Conservation (phyloP, 495 filamentous ascomycete species). For the Chaetomium fimeti region DNA sequence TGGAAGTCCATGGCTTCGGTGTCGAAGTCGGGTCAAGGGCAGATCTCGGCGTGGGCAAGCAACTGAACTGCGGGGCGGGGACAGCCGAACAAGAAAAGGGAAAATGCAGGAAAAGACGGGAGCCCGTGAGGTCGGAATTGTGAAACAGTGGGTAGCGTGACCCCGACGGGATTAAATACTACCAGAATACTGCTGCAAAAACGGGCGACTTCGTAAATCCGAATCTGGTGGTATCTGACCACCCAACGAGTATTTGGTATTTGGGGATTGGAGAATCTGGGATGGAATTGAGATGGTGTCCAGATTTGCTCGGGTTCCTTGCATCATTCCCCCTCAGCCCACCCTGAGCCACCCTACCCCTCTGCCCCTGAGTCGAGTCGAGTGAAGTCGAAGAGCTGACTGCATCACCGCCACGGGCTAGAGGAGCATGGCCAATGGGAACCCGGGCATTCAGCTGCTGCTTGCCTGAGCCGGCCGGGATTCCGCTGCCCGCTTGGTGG, state of each 20-base stretch:
- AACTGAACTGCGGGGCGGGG: constrained; percentile 19
- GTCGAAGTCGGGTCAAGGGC: neutral
- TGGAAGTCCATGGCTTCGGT: constrained; percentile 24
- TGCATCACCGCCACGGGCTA: neutral
- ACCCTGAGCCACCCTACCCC: no score
- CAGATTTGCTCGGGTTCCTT: neutral
- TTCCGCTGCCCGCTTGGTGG: constrained; percentile 1
- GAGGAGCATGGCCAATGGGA: constrained; percentile 1
- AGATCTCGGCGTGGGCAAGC: constrained; percentile 1
- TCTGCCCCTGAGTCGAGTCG: neutral
- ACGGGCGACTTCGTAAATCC: neutral
- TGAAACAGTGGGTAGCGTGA: constrained; percentile 11
- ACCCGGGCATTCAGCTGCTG: neutral
- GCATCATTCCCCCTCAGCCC: neutral
- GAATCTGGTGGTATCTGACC: constrained; percentile 2
- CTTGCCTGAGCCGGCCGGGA: neutral
- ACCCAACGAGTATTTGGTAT: no score
- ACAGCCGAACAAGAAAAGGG: neutral
- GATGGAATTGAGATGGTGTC: neutral
- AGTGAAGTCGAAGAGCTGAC: constrained; percentile 1
- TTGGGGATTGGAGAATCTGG: neutral
- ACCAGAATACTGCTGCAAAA: neutral
- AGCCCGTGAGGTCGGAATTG: neutral
- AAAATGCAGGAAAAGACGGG: neutral
- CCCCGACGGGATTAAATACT: neutral